Base-by-base conservation (phyloP, 139 green algal genomes). In the Chlamydomonas sphaeroides region DNA sequence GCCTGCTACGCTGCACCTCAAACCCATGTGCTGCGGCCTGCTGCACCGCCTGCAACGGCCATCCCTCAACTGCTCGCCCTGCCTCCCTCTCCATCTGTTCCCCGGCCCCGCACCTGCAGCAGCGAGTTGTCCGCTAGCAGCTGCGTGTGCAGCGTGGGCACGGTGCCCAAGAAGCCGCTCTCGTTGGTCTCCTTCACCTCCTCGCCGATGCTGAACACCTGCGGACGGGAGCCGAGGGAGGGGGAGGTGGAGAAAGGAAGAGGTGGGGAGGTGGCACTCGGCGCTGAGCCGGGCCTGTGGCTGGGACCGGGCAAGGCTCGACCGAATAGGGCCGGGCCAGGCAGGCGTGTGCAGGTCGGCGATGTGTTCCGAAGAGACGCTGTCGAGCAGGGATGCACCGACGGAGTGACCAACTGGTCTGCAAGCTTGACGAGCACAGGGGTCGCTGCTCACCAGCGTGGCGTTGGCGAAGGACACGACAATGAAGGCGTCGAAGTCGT, bases 121-220 rank as follows among this genome's bases (percentile, higher is more conserved):
- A 98, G 91, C n/a, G 90, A 96, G 79, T 95, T 94, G 85, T 99
- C 97, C 8, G 90, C 91, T 57, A 99, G 89, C 68, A 98, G 91
- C 85, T 98, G 95, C 42, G 85, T 91, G 80, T 87, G 78, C 67
- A 98, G 69, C 8, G 95, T 98, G 70, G 92, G 87, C 71, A 90
- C 90, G 15, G 92, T 98, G 74, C 90, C 93, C 76, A 97, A 78
- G 89, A 99, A 97, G 38, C 97, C 97, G 71, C 87, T 96, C 89
- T 99, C 96, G 66, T 89, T 97, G 41, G 98, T 97, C 90, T 99
- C 96, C 88, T 98, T 96, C 8, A 99, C 96, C 32, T 97, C 98
- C 89, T 99, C 97, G 17, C 97, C 97, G 59, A 99, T 98, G 76
- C 68, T 82, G 63, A 91, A 91, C 45, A 91, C 79, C 85, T 87